Percentiles rank a stretch among this genome's conserved stretches.
These are phyloP conservation scores for Tetrahymena borealis DNA, from an alignment of 73 alveolate genomes.

Conservation along the genomic window DNA sequence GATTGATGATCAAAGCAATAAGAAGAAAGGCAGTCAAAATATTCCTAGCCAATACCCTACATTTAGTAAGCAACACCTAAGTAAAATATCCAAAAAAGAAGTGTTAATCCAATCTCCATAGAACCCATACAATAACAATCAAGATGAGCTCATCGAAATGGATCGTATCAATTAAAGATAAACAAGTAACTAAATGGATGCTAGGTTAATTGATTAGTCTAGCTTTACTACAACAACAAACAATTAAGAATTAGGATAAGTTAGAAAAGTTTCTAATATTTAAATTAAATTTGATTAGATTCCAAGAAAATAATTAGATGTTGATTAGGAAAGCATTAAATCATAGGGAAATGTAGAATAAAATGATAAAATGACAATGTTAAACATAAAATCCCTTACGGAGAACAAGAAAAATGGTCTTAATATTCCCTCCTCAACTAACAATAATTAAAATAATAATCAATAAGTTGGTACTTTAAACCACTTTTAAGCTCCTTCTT, in stretches of 20 bases:
- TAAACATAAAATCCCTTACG: not conserved
- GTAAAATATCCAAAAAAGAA: no score
- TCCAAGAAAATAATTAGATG: not conserved
- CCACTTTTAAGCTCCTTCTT: no score
- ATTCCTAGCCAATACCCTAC: not conserved
- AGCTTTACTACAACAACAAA: not conserved
- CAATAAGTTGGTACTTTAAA: no score
- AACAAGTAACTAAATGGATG: not conserved
- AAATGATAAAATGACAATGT: not conserved
- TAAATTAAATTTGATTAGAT: not conserved
- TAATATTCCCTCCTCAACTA: no score
- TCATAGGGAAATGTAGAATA: not conserved
- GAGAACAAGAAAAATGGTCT: no score
- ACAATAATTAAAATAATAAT: no score
- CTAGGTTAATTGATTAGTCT: not conserved
- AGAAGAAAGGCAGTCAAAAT: not conserved
- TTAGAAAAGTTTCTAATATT: not conserved
- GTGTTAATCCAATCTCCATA: no score
- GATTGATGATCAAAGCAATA: not conserved
- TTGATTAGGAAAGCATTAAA: not conserved
- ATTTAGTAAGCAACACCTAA: no score
- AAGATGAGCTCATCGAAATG: no score
- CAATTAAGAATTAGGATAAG: not conserved
- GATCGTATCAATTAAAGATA: not conserved
- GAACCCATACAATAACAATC: no score